Evolutionary conservation across 2,329 filamentous ascomycete species (phyloP), one percentile per base, ranked within the genome.

Genomic region (Aureobasidium lini): DNA sequence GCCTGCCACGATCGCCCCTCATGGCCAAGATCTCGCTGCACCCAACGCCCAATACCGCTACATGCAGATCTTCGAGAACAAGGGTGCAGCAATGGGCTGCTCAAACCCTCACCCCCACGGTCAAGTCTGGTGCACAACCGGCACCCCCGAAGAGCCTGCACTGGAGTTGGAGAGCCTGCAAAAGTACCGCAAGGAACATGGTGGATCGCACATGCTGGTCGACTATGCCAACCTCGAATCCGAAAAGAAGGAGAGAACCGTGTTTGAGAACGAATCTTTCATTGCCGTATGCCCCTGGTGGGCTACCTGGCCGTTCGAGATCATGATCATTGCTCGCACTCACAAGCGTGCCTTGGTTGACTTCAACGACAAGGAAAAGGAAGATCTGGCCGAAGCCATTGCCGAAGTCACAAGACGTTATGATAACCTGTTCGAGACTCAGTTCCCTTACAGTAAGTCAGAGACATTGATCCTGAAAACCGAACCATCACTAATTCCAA

Each of bases 41-140:
- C 87, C 90, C 4, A 84, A 81, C 54, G 82, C 88, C 57, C 90
- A 95, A 74, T 90, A 95, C 68, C 84, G 88, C 57, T 97, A 95
- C 76, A 96, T 99, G 92, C 94, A 99, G 72, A 97, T 99, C 64
- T 99, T 99, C 64, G 94, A 99, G 77, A 99, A 99, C 79, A 99
- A 99, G 76, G 94, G 94, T 54, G 85, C 89, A 1, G 90, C 93
- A 10, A 99, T 99, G 94, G 94, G 94, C 54, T 99, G 94, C 78
- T 97, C 93, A 1, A 99, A 99, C 72, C 94, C 94, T 0, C 94
- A 99, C 72, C 94, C 94, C 0, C 94, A 99, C 75, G 93, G 94
- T 61, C 94, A 99, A 73, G 81, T 96, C 63, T 99, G 94, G 94
- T 94, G 90, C 2, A 95, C 92, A 0, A 96, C 90, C 23, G 88